A percentile compares a stretch with the other conserved stretches of the same genome.
phyloP scores from a whole-genome alignment of 73 alveolate genomes.

The Halteria grandinella region DNA sequence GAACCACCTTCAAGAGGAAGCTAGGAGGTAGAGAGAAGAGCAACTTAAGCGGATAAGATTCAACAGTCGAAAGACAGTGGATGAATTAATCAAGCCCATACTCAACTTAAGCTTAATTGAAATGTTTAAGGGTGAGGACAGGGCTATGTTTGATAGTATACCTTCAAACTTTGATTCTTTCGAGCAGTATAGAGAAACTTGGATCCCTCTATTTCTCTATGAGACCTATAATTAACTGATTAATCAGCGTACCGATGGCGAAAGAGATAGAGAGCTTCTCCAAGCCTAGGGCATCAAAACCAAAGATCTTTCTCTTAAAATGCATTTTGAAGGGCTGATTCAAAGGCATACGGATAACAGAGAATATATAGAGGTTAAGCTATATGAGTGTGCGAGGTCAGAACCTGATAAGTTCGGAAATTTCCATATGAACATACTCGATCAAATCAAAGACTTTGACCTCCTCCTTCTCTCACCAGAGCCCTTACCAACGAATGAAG shows the following conservation, averaged over 20 bases:
- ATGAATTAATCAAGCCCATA: slow-evolving; percentile 36
- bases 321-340: slow-evolving; percentile 7
- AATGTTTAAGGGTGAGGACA: slow-evolving; percentile 13
- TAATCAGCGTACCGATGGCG: slow-evolving; percentile 24
- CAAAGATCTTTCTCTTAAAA: not conserved
- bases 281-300: not conserved
- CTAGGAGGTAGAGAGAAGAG: slow-evolving; percentile 23
- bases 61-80: slow-evolving; percentile 33
- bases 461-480: slow-evolving; percentile 36
- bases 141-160: not conserved
- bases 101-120: slow-evolving; percentile 3
- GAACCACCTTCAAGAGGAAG: no score
- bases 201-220: slow-evolving; percentile 57
- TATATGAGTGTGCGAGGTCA: slow-evolving; percentile 26
- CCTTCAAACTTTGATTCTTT: slow-evolving; percentile 17
- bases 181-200: slow-evolving; percentile 35
- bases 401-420: slow-evolving; percentile 35
- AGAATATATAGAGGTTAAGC: slow-evolving; percentile 12
- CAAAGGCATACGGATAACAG: not conserved
- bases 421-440: slow-evolving; percentile 14
- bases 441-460: slow-evolving; percentile 54
- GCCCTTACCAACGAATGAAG: slow-evolving; percentile 5
- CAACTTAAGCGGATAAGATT: slow-evolving; percentile 31
- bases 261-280: not conserved
- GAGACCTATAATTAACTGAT: slow-evolving; percentile 50